phyloP scores from a whole-genome alignment of 805 yeast genomes.

The Scheffersomyces lignosus region DNA sequence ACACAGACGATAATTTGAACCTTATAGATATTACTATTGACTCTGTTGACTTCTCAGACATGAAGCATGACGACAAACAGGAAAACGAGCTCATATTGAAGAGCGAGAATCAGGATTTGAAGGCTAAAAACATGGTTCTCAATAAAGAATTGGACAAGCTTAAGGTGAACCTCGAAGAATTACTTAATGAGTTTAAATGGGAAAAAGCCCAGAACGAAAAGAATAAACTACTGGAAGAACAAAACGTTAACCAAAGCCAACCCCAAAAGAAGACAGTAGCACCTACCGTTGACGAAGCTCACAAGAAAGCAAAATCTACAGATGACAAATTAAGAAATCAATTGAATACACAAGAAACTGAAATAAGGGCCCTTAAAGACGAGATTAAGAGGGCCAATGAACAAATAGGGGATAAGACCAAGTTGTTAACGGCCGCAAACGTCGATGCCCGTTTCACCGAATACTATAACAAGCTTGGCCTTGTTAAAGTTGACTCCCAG shows the following conservation, averaged over 20 bases:
- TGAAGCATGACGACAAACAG: not conserved
- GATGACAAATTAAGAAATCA: slow-evolving; percentile 1
- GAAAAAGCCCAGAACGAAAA: not conserved
- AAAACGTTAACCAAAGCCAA: too few relatives aligned
- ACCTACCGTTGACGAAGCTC: too few relatives aligned
- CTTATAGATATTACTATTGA: not conserved
- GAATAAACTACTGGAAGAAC: not conserved
- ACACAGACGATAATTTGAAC: not conserved
- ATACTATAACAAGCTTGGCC: slow-evolving; percentile 24
- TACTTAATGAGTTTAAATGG: slow-evolving; percentile 2
- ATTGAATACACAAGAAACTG: too few relatives aligned
- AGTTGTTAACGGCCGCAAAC: slow-evolving; percentile 14
- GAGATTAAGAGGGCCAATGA: too few relatives aligned
- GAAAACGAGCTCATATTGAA: not conserved
- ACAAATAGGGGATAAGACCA: slow-evolving; percentile 15
- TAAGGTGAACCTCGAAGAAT: slow-evolving; percentile 3
- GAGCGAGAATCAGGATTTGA: slow-evolving; percentile 5
- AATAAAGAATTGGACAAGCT: not conserved
- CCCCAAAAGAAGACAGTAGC: too few relatives aligned
- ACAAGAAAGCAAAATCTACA: too few relatives aligned
- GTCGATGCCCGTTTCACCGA: slow-evolving; percentile 21
- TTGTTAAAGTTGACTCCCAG: slow-evolving; percentile 30
- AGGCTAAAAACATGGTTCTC: not conserved
- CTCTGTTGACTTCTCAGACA: not conserved
- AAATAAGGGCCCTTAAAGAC: too few relatives aligned